A percentile compares a stretch with the other conserved stretches of the same genome.
These are phyloP conservation scores for Capsella rubella DNA, from an alignment of 441 rosid genomes.

Conservation along the genomic window DNA sequence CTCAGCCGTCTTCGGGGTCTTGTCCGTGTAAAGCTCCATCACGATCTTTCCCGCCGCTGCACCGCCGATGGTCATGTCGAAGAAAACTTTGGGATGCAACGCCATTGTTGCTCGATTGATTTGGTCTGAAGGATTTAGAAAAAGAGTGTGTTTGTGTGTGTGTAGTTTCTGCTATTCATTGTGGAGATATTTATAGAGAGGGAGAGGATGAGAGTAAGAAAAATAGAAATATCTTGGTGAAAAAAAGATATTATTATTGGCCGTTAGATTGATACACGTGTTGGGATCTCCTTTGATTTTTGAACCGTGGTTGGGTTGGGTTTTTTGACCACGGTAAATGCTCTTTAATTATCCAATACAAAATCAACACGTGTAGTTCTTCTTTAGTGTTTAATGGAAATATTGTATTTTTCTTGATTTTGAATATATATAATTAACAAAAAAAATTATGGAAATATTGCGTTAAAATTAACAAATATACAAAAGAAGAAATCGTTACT, in stretches of 20 bases:
- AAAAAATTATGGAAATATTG: neutral
- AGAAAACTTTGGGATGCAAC: slow-evolving; percentile 70
- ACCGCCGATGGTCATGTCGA: slow-evolving; percentile 72
- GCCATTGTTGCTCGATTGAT: slow-evolving; percentile 38
- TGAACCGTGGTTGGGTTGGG: slow-evolving; percentile 49
- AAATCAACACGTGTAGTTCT: neutral
- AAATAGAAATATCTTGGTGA: neutral
- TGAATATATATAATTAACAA: neutral
- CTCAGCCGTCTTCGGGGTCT: slow-evolving; percentile 68
- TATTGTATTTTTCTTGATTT: neutral
- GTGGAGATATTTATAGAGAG: slow-evolving; percentile 43
- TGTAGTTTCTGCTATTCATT: too few species aligned
- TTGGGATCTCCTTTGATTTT: slow-evolving; percentile 34
- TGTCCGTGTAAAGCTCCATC: slow-evolving; percentile 78
- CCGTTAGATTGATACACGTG: slow-evolving; percentile 54
- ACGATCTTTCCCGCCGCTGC: slow-evolving; percentile 63
- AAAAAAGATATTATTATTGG: neutral
- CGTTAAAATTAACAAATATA: neutral
- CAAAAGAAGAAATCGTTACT: too few species aligned
- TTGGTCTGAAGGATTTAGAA: neutral
- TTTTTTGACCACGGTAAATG: slow-evolving; percentile 40
- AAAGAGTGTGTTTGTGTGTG: too few species aligned
- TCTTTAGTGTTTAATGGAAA: neutral
- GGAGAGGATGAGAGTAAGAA: neutral
- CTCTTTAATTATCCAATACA: neutral